Base-by-base conservation (phyloP, 495 filamentous ascomycete genomes). In the Penicillium alfredii region DNA sequence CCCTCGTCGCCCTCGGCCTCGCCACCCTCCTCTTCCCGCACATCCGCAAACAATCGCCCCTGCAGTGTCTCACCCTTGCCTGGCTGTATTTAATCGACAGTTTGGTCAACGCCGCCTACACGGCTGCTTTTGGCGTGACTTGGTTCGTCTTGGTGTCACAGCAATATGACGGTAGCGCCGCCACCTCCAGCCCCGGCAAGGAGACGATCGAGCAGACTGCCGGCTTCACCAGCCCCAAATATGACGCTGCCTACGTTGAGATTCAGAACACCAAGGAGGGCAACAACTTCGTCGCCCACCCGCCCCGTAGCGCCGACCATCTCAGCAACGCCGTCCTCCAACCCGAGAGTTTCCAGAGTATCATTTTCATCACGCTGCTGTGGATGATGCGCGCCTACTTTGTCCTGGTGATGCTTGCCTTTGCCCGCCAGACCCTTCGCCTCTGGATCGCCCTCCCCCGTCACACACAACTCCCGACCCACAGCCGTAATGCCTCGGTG, bases 71-170 rank as follows among this genome's bases (percentile, higher is more conserved):
- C 15, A 72, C 73, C 6, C 76, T 88, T 40, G 79, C 82, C 24
- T 92, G 78, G 63, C 68, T 87, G 23, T 93, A 90, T 55, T 58
- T 82, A n/a, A 44, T 92, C 53, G 88, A 95, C 61, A 79, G 78
- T 15, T 23, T 84, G 21, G 72, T 89, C 49, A 93, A 89, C 60
- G 76, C 74, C 21, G 72, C 75, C 19, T 93, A 86, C 59, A 93
- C 87, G 6, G 64, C 77, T 13, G 75, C 78, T 4, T 95, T 94
- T 53, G 85, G 79, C 19, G 60, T 88, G 23, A 78, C 75, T 8
- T 95, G 88, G 88, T 94, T 90, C 63, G 58, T 87, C 7, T 74
- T 83, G 8, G 64, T 82, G 27, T 75, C 78, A 14, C 69, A 75
- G 30, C 63, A 76, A 45, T 64, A 70, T 40, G 65, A 69, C 29